Percentiles rank a stretch among this genome's conserved stretches.
These are phyloP conservation scores for Cenchrus americanus DNA, from an alignment of 176 grass and related monocot genomes.

Conservation along the genomic window DNA sequence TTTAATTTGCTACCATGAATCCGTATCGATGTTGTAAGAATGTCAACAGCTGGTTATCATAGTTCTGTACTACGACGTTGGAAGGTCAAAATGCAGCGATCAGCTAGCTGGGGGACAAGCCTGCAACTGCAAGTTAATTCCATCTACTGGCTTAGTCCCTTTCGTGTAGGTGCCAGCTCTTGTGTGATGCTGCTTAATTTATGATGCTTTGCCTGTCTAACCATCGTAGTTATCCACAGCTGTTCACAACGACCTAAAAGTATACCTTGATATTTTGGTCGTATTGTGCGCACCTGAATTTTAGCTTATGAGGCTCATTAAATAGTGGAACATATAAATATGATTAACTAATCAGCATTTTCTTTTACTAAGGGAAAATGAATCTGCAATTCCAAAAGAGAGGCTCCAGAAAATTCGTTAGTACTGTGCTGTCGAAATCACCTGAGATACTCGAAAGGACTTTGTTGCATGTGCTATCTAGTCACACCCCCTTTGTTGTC, in stretches of 20 bases:
- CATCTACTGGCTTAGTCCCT: not conserved
- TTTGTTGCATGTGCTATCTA: not conserved
- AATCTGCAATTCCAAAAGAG: no score
- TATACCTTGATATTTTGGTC: not conserved
- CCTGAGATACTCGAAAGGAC: not conserved
- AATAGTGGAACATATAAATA: not conserved
- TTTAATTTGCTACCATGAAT: not conserved
- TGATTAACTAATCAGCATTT: no score
- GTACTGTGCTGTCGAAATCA: not conserved
- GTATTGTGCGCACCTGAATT: not conserved
- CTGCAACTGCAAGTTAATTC: not conserved
- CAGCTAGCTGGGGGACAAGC: not conserved
- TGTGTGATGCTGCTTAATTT: not conserved
- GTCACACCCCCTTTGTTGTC: not conserved
- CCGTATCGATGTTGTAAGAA: not conserved
- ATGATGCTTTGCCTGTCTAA: not conserved
- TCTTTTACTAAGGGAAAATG: no score
- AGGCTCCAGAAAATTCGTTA: no score
- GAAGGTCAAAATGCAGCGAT: not conserved
- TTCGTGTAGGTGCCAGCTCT: constrained; percentile 9
- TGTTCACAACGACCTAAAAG: not conserved
- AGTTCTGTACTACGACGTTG: not conserved
- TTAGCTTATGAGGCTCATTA: not conserved
- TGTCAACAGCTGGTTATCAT: not conserved
- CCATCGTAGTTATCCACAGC: not conserved